Evolutionary conservation across 176 grass and related monocot genomes (phyloP).

Genomic region (Neostapfia colusana): DNA sequence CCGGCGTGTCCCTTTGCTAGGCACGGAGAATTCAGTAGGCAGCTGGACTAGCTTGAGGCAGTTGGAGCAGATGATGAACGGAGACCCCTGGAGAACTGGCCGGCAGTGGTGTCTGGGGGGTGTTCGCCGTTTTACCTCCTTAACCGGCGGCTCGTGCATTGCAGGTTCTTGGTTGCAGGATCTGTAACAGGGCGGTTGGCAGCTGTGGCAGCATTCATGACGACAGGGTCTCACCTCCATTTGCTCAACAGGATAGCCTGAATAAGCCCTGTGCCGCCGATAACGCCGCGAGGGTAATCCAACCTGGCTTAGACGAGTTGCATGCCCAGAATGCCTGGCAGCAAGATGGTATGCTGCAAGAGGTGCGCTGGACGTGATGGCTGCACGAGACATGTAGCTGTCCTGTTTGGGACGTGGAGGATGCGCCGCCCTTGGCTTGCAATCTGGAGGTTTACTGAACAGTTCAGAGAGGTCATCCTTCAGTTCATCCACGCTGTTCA

Average conservation of each 20-base stretch:
- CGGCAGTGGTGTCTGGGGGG: slow-evolving; percentile 56
- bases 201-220: slow-evolving; percentile 46
- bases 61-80: slow-evolving; percentile 82
- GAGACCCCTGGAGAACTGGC: slow-evolving; percentile 68
- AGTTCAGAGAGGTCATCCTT: slow-evolving; percentile 64
- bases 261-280: slow-evolving; percentile 18
- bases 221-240: slow-evolving; percentile 33
- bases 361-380: slow-evolving; percentile 35
- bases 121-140: slow-evolving; percentile 32
- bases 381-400: slow-evolving; percentile 4
- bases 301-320: slow-evolving; percentile 35
- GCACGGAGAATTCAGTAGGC: slow-evolving; percentile 56
- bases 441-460: slow-evolving; percentile 54
- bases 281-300: slow-evolving; percentile 31
- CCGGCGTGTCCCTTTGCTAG: slow-evolving; percentile 52
- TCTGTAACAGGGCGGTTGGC: slow-evolving; percentile 38
- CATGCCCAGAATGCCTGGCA: slow-evolving; percentile 28
- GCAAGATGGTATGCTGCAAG: slow-evolving; percentile 42
- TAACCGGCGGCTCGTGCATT: slow-evolving; percentile 10
- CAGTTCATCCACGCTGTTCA: slow-evolving; percentile 68
- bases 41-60: slow-evolving; percentile 68
- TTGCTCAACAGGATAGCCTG: slow-evolving; percentile 7
- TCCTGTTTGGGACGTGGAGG: slow-evolving; percentile 34
- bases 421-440: slow-evolving; percentile 23
- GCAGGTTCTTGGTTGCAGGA: slow-evolving; percentile 34